Conservation (phyloP, 2,329 filamentous ascomycete genomes). For the Elsinoe batatas region DNA sequence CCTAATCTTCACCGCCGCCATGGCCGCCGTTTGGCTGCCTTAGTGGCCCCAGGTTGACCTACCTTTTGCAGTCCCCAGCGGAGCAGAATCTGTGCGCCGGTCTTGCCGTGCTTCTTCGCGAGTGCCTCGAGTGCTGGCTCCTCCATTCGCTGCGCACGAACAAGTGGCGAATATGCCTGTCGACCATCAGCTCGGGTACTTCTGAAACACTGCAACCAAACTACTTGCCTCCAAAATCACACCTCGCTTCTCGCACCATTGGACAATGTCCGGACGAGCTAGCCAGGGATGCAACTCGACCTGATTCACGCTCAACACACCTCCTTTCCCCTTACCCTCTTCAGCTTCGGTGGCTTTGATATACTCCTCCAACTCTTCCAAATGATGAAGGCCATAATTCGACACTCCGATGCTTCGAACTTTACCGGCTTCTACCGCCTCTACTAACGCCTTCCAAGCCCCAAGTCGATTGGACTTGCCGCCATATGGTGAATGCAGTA, state of each 20-base stretch:
- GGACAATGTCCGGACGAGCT: conserved; percentile 63
- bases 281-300: conserved; percentile 90
- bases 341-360: conserved; percentile 54
- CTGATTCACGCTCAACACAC: conserved; percentile 72
- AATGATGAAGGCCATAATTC: conserved; percentile 47
- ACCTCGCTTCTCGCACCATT: conserved; percentile 57
- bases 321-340: conserved; percentile 52
- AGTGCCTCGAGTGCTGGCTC: conserved; percentile 44
- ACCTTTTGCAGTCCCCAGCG: conserved; percentile 53
- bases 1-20: background rate
- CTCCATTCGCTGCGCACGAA: conserved; percentile 38
- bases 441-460: conserved; percentile 45
- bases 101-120: conserved; percentile 48
- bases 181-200: background rate
- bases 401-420: conserved; percentile 45
- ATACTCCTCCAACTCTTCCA: conserved; percentile 44
- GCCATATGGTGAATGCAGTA: conserved; percentile 46
- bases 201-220: background rate
- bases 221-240: conserved; percentile 33
- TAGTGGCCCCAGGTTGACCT: conserved; percentile 8
- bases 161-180: conserved; percentile 38
- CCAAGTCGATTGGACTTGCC: conserved; percentile 41
- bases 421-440: conserved; percentile 42
- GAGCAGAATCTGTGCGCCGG: conserved; percentile 47
- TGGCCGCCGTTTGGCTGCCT: background rate